Base-by-base conservation (phyloP, 176 grass and related monocot species). In the Melocanna baccifera region DNA sequence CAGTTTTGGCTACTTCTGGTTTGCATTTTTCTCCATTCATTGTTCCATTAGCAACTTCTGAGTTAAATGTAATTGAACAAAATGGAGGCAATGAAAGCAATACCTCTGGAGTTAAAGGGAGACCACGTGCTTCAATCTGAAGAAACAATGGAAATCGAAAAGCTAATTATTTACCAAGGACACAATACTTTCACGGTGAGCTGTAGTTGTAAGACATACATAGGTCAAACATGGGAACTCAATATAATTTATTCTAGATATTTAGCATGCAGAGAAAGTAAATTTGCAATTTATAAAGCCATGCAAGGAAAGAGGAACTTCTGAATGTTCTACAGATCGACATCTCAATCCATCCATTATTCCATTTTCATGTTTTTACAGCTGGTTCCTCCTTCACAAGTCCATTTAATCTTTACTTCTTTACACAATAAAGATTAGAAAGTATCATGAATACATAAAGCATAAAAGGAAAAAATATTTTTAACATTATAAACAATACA, bases 1-100 rank as follows among this genome's bases (percentile, higher is more conserved):
- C 93, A 58, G 96, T 98, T 98, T 98, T 98, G 77, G 96, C 96
- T 74, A 98, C 93, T 87, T 98, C 93, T 69, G 91, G 96, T 94
- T 98, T 98, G 81, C 91, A 84, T 89, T 80, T 80, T 40, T 94
- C 90, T 92, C 82, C 85, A 22, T 85, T 46, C 68, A 39, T 71
- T 45, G 64, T 86, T 81, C 87, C 91, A 82, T 95, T 92, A 67
- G 86, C 63, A 73, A 66, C 87, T 59, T 89, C 85, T 82, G 89
- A 72, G 58, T 95, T 98, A 88, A 98, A 93, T 67, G 87, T 94
- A 82, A 98, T 98, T 78, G 93, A 88, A 77, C 85, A 93, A 62
- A 98, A 98, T 70, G 89, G 93, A 82, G 96, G 91, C 76, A 95
- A 72, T 43, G 85, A 93, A 91, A 87, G 87, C 57, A 98, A 82